Percentiles rank a stretch among this genome's conserved stretches.
phyloP scores from a whole-genome alignment of 73 alveolate species.

The Blepharisma japonicum region DNA sequence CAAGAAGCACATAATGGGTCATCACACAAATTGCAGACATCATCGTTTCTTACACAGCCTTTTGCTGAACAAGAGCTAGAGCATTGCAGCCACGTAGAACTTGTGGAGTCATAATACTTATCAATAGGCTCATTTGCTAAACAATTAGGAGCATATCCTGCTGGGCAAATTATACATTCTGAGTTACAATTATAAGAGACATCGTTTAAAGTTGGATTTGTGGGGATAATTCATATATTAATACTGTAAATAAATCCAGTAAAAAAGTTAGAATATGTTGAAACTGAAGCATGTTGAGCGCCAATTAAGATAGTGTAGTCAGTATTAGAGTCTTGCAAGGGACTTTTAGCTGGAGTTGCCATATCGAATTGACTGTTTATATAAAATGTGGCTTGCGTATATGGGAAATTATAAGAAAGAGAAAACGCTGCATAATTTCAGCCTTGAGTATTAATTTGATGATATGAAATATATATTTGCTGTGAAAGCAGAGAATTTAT shows the following conservation, averaged over 20 bases:
- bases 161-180: conserved; percentile 6
- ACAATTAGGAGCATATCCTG: not conserved
- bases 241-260: conserved; percentile 20
- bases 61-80: not conserved
- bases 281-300: not conserved
- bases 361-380: not conserved
- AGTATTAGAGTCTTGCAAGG: not conserved
- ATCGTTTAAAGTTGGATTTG: not conserved
- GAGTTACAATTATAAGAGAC: not conserved
- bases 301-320: not conserved
- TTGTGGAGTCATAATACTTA: not conserved
- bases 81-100: not conserved
- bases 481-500: not conserved
- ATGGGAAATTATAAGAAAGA: not conserved
- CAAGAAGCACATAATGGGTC: not conserved
- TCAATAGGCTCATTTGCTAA: not conserved
- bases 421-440: not conserved
- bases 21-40: conserved; percentile 12
- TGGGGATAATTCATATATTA: not conserved
- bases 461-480: not conserved
- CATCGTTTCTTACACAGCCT: conserved; percentile 1
- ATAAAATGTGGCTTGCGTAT: not conserved
- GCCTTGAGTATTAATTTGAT: not conserved
- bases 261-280: not conserved
- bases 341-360: not conserved